Evolutionary conservation across 768 basidiomycete genomes (phyloP), one percentile per base, ranked within the genome.

Genomic region (Tylopilus balloui): DNA sequence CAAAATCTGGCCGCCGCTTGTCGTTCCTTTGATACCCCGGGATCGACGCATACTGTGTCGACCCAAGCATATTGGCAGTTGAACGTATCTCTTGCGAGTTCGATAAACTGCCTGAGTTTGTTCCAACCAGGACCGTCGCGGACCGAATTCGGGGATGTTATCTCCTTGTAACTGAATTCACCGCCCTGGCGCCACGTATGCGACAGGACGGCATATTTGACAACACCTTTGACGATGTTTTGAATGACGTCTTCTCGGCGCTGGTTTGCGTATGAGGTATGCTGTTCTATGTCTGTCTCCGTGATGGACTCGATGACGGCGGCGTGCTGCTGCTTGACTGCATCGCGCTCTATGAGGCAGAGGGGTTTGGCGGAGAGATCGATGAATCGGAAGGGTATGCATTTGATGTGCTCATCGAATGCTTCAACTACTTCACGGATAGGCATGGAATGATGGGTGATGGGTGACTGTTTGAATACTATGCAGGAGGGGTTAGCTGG

Each of bases 251-350:
- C 57, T 32, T 56, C 54, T 29, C 57, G 48, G 36, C 61, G 51
- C 21, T 61, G 60, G 25, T 63, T 59, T 13, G 54, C 53, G n/a
- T 61, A 53, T 20, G 61, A 56, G 0, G 60, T 53, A 13, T 62
- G 60, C 21, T 42, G 54, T 17, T 53, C 51, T 15, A 63, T 59
- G 23, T 61, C 60, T 8, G 19, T 40, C 45, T 61, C 60, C 21
- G 25, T n/a, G n/a, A 61, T 53, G 4, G 51, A 52, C 14, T 56
- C 43, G 54, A 61, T 53, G 6, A 17, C 35, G 15, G 42, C 34
- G 51, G 19, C 53, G 45, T 6, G 50, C 38, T 2, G 19, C n/a
- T 51, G 13, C 34, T 17, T 53, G 24, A 60, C 13, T 4, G 17
- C 5, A 15, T 40, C 36, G 14, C 42, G 32, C 20, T 53, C 48